A percentile compares a stretch with the other conserved stretches of the same genome.
phyloP scores from a whole-genome alignment of 805 yeast genomes.

The Hanseniaspora pseudoguilliermondii region DNA sequence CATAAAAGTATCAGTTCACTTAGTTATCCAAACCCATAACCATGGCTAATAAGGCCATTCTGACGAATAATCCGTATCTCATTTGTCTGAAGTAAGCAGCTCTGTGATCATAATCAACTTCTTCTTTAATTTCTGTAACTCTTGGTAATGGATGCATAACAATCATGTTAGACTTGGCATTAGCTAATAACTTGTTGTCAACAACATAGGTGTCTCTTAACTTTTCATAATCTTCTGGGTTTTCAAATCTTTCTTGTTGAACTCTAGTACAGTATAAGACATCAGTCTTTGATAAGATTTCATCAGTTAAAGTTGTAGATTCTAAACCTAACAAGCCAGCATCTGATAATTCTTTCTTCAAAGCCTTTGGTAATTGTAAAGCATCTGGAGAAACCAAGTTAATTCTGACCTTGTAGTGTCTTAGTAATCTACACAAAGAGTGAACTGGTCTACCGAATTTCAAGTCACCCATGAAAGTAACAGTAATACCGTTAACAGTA shows the following conservation, averaged over 20 bases:
- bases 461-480: conserved; percentile 97
- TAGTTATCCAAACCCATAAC: conserved; percentile 87
- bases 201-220: conserved; percentile 85
- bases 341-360: conserved; percentile 52
- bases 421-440: conserved; percentile 78
- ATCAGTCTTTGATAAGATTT: conserved; percentile 77
- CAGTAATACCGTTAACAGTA: conserved; percentile 93
- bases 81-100: conserved; percentile 99
- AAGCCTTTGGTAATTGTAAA: conserved; percentile 64
- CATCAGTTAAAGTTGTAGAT: conserved; percentile 66
- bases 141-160: conserved; percentile 98
- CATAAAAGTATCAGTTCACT: neutral
- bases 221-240: conserved; percentile 64
- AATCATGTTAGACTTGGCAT: conserved; percentile 97
- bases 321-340: conserved; percentile 63
- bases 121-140: conserved; percentile 90
- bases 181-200: conserved; percentile 77
- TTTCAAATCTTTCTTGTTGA: conserved; percentile 88
- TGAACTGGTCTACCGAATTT: conserved; percentile 98
- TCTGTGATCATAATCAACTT: conserved; percentile 97
- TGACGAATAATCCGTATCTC: conserved; percentile 94
- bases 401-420: conserved; percentile 83
- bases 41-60: conserved; percentile 98
- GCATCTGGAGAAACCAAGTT: conserved; percentile 87
- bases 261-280: conserved; percentile 96